Percentiles rank a stretch among this genome's conserved stretches.
Conservation (phyloP, 2,329 filamentous ascomycete species). For the Bipolaris zeicola region DNA sequence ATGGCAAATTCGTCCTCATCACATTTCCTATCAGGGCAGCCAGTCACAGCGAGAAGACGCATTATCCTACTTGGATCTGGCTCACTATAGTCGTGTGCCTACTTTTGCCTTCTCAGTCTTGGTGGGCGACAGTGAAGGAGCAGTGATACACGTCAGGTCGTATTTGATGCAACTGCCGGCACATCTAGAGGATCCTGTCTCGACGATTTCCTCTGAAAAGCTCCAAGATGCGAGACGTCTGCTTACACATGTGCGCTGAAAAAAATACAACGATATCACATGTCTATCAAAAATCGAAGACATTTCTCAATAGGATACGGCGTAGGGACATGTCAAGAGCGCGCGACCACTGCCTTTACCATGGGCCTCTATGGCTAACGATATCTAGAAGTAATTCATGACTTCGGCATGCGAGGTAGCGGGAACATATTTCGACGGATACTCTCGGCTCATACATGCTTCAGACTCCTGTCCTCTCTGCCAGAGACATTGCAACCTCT, state of each 20-base stretch:
- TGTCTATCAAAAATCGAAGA: neutral
- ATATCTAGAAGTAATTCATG: neutral
- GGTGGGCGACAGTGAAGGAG: neutral
- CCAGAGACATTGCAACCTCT: no score
- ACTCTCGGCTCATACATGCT: no score
- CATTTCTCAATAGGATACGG: neutral
- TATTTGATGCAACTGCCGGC: neutral
- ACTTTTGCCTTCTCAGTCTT: neutral
- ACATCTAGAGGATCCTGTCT: neutral
- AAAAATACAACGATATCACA: neutral
- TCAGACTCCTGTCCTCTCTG: no score
- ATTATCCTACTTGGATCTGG: neutral
- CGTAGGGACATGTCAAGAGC: no score
- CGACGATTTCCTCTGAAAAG: neutral
- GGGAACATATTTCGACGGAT: no score
- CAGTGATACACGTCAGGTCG: conserved; percentile 10
- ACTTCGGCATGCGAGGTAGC: no score
- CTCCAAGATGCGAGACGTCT: neutral
- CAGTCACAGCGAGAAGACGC: conserved; percentile 4
- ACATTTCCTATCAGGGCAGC: neutral
- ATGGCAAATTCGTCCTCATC: conserved; percentile 1
- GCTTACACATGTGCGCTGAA: neutral
- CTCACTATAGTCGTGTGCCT: neutral
- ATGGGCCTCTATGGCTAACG: neutral
- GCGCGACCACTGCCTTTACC: neutral